These are phyloP conservation scores for Miscanthus lutarioriparius DNA, from an alignment of 176 grass and related monocot genomes.

Conservation along the genomic window DNA sequence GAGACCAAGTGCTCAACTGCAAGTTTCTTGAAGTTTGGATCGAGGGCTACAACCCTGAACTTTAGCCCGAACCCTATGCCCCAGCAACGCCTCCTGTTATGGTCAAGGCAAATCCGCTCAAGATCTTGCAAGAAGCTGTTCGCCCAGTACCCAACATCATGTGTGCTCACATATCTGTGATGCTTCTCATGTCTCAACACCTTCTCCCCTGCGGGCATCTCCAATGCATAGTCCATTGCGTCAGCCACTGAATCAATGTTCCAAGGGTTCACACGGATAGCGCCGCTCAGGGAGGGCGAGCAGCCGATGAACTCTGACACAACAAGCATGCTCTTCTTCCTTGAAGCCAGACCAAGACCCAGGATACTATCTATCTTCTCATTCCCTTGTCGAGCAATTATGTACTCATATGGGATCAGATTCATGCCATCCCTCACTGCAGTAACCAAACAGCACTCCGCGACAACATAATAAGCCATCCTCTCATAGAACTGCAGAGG, in stretches of 20 bases:
- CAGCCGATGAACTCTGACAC: slow-evolving; percentile 91
- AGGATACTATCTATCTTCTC: slow-evolving; percentile 64
- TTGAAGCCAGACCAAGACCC: slow-evolving; percentile 40
- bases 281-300: slow-evolving; percentile 85
- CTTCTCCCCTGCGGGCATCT: slow-evolving; percentile 76
- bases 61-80: slow-evolving; percentile 87
- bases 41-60: slow-evolving; percentile 87
- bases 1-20: slow-evolving; percentile 78
- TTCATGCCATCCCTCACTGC: slow-evolving; percentile 98
- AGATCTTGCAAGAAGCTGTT: slow-evolving; percentile 94
- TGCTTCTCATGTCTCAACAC: slow-evolving; percentile 86
- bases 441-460: slow-evolving; percentile 89
- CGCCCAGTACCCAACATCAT: slow-evolving; percentile 92
- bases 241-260: slow-evolving; percentile 86
- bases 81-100: slow-evolving; percentile 76
- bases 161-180: slow-evolving; percentile 80
- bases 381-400: slow-evolving; percentile 87
- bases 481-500: slow-evolving; percentile 87
- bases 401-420: slow-evolving; percentile 89
- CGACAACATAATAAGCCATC: slow-evolving; percentile 91
- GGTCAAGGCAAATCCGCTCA: slow-evolving; percentile 76
- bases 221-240: slow-evolving; percentile 81
- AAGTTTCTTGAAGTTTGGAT: slow-evolving; percentile 90
- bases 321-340: slow-evolving; percentile 90
- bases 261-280: slow-evolving; percentile 89